Conservation (phyloP, 2,329 filamentous ascomycete genomes). For the Pezizomycotina sp. region DNA sequence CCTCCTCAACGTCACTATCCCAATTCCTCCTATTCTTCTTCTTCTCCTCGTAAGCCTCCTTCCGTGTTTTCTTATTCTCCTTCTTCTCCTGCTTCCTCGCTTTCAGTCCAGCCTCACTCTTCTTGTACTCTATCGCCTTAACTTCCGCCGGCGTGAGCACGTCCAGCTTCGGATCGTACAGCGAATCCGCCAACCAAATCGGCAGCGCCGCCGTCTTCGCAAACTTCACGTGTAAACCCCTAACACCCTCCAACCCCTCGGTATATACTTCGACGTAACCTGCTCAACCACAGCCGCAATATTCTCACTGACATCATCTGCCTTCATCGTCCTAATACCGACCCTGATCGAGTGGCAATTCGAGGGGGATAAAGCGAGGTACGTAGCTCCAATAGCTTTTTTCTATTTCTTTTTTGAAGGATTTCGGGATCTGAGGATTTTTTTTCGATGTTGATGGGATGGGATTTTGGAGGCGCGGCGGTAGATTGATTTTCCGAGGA, state of each 20-base stretch:
- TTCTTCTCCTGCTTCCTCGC: slow-evolving; percentile 34
- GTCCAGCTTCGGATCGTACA: slow-evolving; percentile 70
- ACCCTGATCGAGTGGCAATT: slow-evolving; percentile 68
- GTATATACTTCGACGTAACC: slow-evolving; percentile 37
- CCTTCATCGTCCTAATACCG: slow-evolving; percentile 55
- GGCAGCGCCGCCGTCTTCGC: slow-evolving; percentile 74
- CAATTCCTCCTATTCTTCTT: slow-evolving; percentile 17
- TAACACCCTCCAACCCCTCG: slow-evolving; percentile 78
- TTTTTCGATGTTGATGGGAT: slow-evolving; percentile 49
- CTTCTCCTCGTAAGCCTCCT: slow-evolving; percentile 24
- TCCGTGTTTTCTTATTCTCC: slow-evolving; percentile 33
- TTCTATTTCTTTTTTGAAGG: slow-evolving; percentile 62
- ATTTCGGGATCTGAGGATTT: slow-evolving; percentile 28
- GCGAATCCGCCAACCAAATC: slow-evolving; percentile 83
- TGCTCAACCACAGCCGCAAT: slow-evolving; percentile 52
- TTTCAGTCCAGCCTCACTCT: slow-evolving; percentile 26
- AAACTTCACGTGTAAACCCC: slow-evolving; percentile 76
- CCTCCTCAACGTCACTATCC: slow-evolving; percentile 15
- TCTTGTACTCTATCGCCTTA: slow-evolving; percentile 12
- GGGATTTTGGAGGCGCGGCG: slow-evolving; percentile 62
- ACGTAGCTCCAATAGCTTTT: slow-evolving; percentile 58
- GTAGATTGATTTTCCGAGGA: slow-evolving; percentile 87
- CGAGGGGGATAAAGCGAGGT: slow-evolving; percentile 62
- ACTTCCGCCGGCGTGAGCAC: slow-evolving; percentile 40
- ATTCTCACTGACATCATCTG: slow-evolving; percentile 67